Evolutionary conservation across 768 basidiomycete species (phyloP), one percentile per base, ranked within the genome.

Genomic region (Pseudohyphozyma bogoriensis): DNA sequence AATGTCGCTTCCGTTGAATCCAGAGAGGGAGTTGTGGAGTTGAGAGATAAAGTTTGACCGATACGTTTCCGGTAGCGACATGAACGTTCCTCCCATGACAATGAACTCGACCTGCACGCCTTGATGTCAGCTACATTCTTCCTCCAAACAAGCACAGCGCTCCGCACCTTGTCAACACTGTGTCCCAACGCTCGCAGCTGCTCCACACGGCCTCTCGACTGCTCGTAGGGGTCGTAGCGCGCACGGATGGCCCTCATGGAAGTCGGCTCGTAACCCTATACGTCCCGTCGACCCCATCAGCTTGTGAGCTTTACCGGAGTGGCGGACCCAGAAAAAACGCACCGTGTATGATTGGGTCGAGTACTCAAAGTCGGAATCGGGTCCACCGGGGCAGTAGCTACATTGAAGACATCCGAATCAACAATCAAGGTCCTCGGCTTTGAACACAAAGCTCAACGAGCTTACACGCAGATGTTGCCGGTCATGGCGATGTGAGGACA

Each of bases 401-500:
- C 16, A 31, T n/a, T n/a, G n/a, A n/a, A n/a, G n/a, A n/a, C n/a
- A 1, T 11, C 13, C 11, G 6, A 6, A 15, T 18, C 13, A 31
- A 39, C 2, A 6, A 6, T 22, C 20, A 35, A 29, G 26, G 18
- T 4, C 20, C 18, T 13, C 22, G 15, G 33, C 32, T 5, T 2
- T 10, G 12, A 40, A 16, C n/a, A 37, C 15, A 24, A 18, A 22
- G 40, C 16, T 13, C 11, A 15, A 10, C 13, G 18, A 35, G 20
- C 86, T 65, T 74, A 93, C 85, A 99, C 95, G 76, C 95, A 99
- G 58, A 99, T 97, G 70, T 99, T 99, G 32, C 95, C 95, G 0
- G 95, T 99, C 89, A 99, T 95, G 11, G 95, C 95, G 58, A 99
- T 97, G 76, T 99, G 95, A 6, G 95, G 95, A 78, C 95, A 99